phyloP scores from a whole-genome alignment of 2,329 filamentous ascomycete genomes.

The Trichoderma oligosporum region DNA sequence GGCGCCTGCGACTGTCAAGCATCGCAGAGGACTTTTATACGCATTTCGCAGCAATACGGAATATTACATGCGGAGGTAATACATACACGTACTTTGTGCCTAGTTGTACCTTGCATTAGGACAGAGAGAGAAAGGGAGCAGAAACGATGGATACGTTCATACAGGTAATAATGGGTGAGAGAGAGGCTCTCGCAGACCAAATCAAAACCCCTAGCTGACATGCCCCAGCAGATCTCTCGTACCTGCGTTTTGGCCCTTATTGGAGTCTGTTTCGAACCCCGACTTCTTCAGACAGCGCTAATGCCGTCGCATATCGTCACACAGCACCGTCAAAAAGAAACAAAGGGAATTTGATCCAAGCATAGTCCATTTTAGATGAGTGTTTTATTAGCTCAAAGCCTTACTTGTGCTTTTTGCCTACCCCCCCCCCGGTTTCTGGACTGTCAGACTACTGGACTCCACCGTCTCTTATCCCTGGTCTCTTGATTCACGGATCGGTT shows the following conservation, averaged over 20 bases:
- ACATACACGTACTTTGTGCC: too few species aligned
- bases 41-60: background rate
- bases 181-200: background rate
- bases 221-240: slow-evolving; percentile 9
- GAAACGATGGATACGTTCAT: slow-evolving; percentile 11
- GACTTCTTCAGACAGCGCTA: slow-evolving; percentile 13
- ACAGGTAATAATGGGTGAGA: too few species aligned
- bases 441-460: too few species aligned
- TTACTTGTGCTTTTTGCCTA: too few species aligned
- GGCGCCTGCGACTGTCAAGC: slow-evolving; percentile 1
- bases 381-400: background rate
- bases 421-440: background rate
- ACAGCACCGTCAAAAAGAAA: background rate
- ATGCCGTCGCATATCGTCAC: slow-evolving; percentile 3
- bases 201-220: background rate
- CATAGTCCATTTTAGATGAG: background rate
- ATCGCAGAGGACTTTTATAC: background rate
- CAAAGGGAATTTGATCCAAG: background rate
- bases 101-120: too few species aligned
- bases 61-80: too few species aligned
- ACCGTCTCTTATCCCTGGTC: slow-evolving; percentile 1
- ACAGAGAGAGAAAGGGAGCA: background rate
- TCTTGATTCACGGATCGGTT: slow-evolving; percentile 2
- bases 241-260: slow-evolving; percentile 8
- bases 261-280: slow-evolving; percentile 13